Evolutionary conservation across 805 yeast species (phyloP).

Genomic region (Candida argentea): DNA sequence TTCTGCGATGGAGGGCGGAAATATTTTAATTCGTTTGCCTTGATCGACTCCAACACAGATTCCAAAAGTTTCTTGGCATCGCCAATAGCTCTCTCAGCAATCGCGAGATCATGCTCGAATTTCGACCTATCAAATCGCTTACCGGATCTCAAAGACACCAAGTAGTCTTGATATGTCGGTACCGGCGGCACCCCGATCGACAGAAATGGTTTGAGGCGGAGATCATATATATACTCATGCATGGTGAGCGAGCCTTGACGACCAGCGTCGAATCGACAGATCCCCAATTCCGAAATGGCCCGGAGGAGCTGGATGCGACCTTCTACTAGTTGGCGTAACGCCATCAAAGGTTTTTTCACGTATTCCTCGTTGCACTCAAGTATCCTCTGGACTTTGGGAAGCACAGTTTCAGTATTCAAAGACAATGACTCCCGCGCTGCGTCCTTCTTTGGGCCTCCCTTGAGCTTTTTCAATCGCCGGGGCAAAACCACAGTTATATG

Average conservation of each 20-base stretch:
- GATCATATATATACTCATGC: constrained; percentile 16
- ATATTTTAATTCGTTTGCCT: too few relatives aligned
- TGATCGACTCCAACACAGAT: too few relatives aligned
- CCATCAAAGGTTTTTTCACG: constrained; percentile 10
- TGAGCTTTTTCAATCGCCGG: constrained; percentile 35
- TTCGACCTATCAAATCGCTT: constrained; percentile 3
- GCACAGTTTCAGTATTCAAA: constrained; percentile 16
- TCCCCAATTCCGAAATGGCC: constrained; percentile 10
- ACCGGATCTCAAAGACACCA: constrained; percentile 9
- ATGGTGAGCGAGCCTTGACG: constrained; percentile 12
- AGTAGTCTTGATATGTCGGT: constrained; percentile 39
- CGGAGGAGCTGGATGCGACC: constrained; percentile 11
- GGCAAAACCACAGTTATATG: constrained; percentile 22
- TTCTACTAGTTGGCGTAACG: constrained; percentile 11
- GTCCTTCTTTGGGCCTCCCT: constrained; percentile 42
- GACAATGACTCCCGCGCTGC: constrained; percentile 18
- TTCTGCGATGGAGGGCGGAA: too few relatives aligned
- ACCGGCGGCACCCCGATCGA: constrained; percentile 69
- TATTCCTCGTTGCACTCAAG: constrained; percentile 13
- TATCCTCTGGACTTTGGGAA: constrained; percentile 25
- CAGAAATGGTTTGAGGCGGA: constrained; percentile 72
- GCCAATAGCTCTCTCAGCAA: too few relatives aligned
- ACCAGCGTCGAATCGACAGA: constrained; percentile 16
- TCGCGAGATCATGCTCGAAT: too few relatives aligned
- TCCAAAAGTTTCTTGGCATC: too few relatives aligned